phyloP scores from a whole-genome alignment of 192 early-diverging fungal genomes.

The Coemansia sp. region DNA sequence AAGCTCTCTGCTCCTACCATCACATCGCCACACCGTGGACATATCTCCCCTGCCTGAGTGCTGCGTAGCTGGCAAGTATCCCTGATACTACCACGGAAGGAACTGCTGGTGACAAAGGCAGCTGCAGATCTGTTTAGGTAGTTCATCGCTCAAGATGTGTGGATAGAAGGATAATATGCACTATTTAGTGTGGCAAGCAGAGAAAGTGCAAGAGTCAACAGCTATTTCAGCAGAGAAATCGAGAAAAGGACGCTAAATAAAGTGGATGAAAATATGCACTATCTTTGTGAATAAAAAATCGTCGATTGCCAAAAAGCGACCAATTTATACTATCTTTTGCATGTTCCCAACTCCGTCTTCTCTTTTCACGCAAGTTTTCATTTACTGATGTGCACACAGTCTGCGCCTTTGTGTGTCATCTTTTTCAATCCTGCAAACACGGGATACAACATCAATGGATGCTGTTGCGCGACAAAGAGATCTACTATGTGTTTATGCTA shows the following conservation, averaged over 20 bases:
- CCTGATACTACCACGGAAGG: background rate
- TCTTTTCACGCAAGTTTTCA: background rate
- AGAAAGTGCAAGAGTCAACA: background rate
- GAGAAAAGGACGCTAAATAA: background rate
- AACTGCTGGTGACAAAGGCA: background rate
- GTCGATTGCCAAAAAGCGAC: background rate
- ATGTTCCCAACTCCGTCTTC: background rate
- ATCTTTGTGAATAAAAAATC: background rate
- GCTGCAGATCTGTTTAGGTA: background rate
- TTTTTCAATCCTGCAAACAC: background rate
- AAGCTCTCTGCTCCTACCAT: constrained; percentile 17
- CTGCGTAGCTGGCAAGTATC: background rate
- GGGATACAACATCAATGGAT: background rate
- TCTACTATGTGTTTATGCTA: background rate
- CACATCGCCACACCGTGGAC: constrained; percentile 25
- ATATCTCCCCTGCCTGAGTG: constrained; percentile 4
- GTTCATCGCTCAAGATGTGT: background rate
- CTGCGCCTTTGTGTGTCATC: background rate
- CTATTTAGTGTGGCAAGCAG: background rate
- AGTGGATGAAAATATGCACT: background rate
- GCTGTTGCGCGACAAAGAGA: background rate
- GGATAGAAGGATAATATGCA: background rate
- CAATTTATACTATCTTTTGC: background rate
- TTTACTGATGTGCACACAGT: background rate
- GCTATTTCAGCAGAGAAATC: background rate